Base-by-base conservation (phyloP, 148 eudicot genomes). In the Amaranthus hypochondriacus region DNA sequence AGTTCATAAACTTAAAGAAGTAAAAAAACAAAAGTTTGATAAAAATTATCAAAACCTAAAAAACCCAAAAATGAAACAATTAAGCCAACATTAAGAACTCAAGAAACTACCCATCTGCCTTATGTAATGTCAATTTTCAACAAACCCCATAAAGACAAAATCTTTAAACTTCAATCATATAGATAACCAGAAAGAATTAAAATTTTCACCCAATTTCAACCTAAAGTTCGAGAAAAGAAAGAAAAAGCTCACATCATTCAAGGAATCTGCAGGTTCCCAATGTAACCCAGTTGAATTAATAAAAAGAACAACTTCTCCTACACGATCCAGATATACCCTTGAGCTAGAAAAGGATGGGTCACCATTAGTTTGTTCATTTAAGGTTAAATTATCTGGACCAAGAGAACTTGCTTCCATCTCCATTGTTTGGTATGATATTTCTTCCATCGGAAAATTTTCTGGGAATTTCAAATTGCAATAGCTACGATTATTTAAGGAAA, bases 271-370 rank as follows among this genome's bases (percentile, higher is more conserved):
- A 43, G 73, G 78, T 80, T 75, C 79, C 92, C 96, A 90, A 61
- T 89, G 85, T 73, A 90, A 75, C 55, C 87, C 87, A 78, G 73
- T 77, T 48, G 87, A 76, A 78, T 78, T 78, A 70, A 82, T 69
- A 59, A 84, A 85, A 59, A 90, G 81, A 80, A 75, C 72, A 65
- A 90, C 90, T 78, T 81, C 86, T 21, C 92, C 92, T 73, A 78
- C 83, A 75, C 80, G 75, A 86, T 90, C 90, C 78, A 90, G 78
- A 72, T 78, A 78, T 4, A 90, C 70, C 46, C 70, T 85, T 2
- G 80, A 83, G 48, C 73, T 86, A 56, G 70, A 73, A 69, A 70
- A 56, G 6, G 81, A 77, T 62, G 66, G 60, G 50, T 85, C 81
- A 21, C 56, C 83, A 49, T 75, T 68, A 48, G 77, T 42, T 49